Base-by-base conservation (phyloP, 805 yeast species). In the Candida tammaniensis region DNA sequence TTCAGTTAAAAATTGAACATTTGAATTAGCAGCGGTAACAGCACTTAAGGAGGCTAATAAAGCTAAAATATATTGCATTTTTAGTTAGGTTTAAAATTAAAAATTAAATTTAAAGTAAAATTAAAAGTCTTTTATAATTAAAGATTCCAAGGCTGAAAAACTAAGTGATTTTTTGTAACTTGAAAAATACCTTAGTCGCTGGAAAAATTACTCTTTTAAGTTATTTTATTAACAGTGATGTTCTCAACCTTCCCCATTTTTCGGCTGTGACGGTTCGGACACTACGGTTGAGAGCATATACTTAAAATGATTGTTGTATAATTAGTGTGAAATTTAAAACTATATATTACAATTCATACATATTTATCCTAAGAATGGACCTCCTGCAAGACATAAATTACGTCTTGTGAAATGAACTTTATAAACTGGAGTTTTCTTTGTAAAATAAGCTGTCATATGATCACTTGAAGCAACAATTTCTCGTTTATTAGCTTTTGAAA, bases 401-500 rank as follows among this genome's bases (percentile, higher is more conserved):
- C 95, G 70, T 56, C 95, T 72, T 1, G 98, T 91, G 55, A 93
- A 91, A 51, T 83, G 88, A 22, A 93, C 95, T 49, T 86, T 86
- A 64, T 82, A 93, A 17, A 93, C 93, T 4, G 97, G 96, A 0
- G 97, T 88, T 59, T 81, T 82, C 61, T 88, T 93, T 0, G 99
- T 91, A 59, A 86, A 86, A 57, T 83, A 93, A 14, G 93, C 93
- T 4, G 95, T 88, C 78, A 93, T 75, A 50, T 91, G 94, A 58
- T 93, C 98, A 31, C 78, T 74, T 2, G 94, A 78, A 8, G 95
- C 88, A n/a, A 80, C 72, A 17, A 85, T 73, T 41, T 86, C 91
- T 49, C 76, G 72, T 40, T 82, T 73, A 47, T 74, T 74, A 39
- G 77, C 70, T 38, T 67, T 69, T 38, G 73, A 79, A 4, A 30